Percentiles rank a stretch among this genome's conserved stretches.
These are phyloP conservation scores for Westerdykella ornata DNA, from an alignment of 2,329 filamentous ascomycete species.

Conservation along the genomic window DNA sequence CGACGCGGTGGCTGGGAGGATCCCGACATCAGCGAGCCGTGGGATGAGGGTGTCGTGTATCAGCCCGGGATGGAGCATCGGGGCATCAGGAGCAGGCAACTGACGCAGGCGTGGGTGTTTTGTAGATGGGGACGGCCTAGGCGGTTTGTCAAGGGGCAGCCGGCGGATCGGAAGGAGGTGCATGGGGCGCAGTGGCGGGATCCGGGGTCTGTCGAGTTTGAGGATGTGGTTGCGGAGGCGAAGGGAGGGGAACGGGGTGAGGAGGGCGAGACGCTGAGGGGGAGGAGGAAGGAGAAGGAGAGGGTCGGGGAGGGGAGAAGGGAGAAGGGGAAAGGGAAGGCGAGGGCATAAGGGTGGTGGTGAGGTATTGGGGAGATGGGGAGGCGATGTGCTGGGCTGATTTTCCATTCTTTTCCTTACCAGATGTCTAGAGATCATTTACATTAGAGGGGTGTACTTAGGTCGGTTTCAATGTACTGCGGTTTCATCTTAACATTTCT, in stretches of 20 bases:
- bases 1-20: conserved; percentile 24
- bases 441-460: too few species aligned
- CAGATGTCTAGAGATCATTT: too few species aligned
- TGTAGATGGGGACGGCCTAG: conserved; percentile 20
- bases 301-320: too few species aligned
- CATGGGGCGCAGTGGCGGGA: conserved; percentile 21
- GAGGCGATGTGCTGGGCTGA: too few species aligned
- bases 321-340: too few species aligned
- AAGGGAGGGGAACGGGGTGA: neutral
- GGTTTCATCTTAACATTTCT: too few species aligned
- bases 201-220: conserved; percentile 23
- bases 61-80: neutral
- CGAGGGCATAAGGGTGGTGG: too few species aligned
- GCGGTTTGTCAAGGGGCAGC: conserved; percentile 5
- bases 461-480: too few species aligned
- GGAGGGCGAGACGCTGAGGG: too few species aligned
- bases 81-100: conserved; percentile 10
- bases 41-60: neutral
- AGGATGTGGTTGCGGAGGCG: conserved; percentile 15
- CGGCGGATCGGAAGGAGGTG: conserved; percentile 4
- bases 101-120: conserved; percentile 22
- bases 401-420: too few species aligned
- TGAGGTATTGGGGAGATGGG: too few species aligned
- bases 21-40: neutral
- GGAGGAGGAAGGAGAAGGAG: too few species aligned